Conservation (phyloP, 2,329 filamentous ascomycete genomes). For the Zasmidium citrigriseum region DNA sequence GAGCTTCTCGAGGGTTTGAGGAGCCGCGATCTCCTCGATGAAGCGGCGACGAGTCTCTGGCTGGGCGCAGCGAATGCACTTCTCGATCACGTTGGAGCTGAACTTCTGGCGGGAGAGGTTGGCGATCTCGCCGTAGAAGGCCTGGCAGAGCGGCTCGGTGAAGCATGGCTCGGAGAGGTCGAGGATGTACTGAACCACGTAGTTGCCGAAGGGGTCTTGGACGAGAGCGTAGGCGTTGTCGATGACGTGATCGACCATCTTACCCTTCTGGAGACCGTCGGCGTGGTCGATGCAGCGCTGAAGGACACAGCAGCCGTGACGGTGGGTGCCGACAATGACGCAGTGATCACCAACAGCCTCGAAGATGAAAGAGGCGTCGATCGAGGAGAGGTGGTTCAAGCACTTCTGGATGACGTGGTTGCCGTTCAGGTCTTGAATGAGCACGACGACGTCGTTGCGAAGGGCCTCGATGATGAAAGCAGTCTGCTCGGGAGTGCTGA, state of each 20-base stretch:
- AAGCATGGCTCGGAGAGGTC: constrained; percentile 86
- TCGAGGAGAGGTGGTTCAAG: constrained; percentile 83
- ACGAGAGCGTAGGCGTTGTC: constrained; percentile 84
- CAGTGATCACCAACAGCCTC: constrained; percentile 86
- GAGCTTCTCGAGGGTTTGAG: constrained; percentile 80
- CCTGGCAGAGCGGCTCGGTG: constrained; percentile 82
- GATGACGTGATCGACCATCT: constrained; percentile 85
- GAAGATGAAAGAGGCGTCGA: constrained; percentile 94
- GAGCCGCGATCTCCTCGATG: constrained; percentile 75
- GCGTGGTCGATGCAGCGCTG: constrained; percentile 98
- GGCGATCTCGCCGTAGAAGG: constrained; percentile 73
- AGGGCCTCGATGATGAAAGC: constrained; percentile 85
- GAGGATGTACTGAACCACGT: constrained; percentile 97
- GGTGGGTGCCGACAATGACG: constrained; percentile 90
- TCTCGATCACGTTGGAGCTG: constrained; percentile 98
- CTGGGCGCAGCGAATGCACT: constrained; percentile 79
- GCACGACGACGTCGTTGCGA: constrained; percentile 79
- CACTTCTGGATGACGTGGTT: constrained; percentile 99
- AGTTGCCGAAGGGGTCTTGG: constrained; percentile 97
- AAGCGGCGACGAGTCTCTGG: constrained; percentile 74
- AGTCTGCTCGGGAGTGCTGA: constrained; percentile 82
- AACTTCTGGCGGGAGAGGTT: constrained; percentile 93
- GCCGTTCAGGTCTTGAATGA: constrained; percentile 96
- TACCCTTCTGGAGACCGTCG: constrained; percentile 81
- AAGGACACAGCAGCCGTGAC: constrained; percentile 95